Evolutionary conservation across 2,329 filamentous ascomycete species (phyloP).

Genomic region (Orbilia javanica): DNA sequence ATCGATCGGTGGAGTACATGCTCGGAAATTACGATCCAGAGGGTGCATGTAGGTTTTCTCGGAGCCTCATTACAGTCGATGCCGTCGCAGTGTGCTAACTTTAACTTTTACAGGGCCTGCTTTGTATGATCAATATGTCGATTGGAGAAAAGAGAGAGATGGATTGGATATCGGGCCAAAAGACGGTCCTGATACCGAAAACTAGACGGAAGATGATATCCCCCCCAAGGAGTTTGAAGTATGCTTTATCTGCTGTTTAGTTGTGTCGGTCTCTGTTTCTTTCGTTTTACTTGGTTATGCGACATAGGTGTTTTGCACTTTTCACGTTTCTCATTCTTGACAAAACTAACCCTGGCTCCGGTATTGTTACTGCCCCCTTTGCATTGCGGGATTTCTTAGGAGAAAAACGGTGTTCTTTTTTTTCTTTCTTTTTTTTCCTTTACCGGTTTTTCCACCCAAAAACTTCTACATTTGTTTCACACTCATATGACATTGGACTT

Average conservation of each 20-base stretch:
- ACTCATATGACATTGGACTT: background rate
- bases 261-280: background rate
- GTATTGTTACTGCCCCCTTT: background rate
- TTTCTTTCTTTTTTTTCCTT: background rate
- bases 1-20: conserved; percentile 59
- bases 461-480: background rate
- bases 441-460: background rate
- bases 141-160: conserved; percentile 60
- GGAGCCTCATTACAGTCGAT: background rate
- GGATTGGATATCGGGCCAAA: conserved; percentile 32
- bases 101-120: conserved; percentile 58
- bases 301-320: background rate
- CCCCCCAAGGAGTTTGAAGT: background rate
- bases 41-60: conserved; percentile 60
- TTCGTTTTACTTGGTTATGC: background rate
- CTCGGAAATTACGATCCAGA: conserved; percentile 60
- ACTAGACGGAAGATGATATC: background rate
- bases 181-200: conserved; percentile 52
- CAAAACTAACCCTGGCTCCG: background rate
- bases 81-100: background rate
- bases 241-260: background rate
- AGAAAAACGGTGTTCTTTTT: conserved; percentile 33
- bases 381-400: conserved; percentile 28
- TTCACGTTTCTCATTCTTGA: background rate
- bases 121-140: conserved; percentile 61